Conservation (phyloP, 2,329 filamentous ascomycete genomes). For the Microsporum audouinii region DNA sequence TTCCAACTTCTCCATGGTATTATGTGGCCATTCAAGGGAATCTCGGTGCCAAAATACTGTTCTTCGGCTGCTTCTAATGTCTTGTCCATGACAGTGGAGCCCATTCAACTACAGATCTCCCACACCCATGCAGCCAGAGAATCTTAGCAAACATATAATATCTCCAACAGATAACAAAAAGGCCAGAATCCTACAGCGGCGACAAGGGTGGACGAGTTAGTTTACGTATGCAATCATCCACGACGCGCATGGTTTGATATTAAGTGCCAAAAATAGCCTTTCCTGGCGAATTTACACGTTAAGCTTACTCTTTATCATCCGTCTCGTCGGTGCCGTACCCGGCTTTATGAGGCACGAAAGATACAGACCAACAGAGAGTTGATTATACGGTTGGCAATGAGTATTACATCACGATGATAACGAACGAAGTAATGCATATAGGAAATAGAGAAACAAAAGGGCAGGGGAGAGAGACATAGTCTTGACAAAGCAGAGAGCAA, state of each 20-base stretch:
- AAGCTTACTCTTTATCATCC: neutral
- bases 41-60: neutral
- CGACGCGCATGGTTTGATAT: neutral
- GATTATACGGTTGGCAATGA: neutral
- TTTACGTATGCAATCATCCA: neutral
- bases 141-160: neutral
- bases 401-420: neutral
- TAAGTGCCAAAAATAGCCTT: neutral
- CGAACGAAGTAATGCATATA: neutral
- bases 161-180: neutral
- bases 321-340: neutral
- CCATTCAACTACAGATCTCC: neutral
- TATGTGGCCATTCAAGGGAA: neutral
- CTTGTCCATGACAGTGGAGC: neutral
- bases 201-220: neutral
- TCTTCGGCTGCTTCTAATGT: neutral
- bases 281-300: neutral
- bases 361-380: neutral
- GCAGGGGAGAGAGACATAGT: neutral
- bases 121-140: neutral
- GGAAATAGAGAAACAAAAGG: neutral
- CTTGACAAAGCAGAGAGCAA: neutral
- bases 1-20: neutral
- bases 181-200: neutral
- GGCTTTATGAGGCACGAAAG: neutral